Evolutionary conservation across 495 filamentous ascomycete genomes (phyloP).

Genomic region (Aspergillus haitiensis): DNA sequence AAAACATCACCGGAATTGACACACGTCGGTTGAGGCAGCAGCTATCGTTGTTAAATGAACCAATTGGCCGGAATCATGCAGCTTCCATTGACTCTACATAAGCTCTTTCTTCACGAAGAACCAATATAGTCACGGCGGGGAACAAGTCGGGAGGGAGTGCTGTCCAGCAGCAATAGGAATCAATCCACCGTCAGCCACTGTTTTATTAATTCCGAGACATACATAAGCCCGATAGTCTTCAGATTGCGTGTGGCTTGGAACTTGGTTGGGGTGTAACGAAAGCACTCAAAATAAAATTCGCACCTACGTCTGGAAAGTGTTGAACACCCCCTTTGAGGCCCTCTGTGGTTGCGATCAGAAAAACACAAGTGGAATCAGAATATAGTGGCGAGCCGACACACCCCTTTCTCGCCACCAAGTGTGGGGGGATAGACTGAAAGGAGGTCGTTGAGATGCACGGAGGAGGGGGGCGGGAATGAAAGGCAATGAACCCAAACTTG

Average conservation of each 20-base stretch:
- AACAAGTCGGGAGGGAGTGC: slow-evolving; percentile 19
- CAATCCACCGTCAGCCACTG: slow-evolving; percentile 13
- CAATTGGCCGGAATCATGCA: slow-evolving; percentile 4
- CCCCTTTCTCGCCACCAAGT: background rate
- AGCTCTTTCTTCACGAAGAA: background rate
- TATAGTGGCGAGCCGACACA: background rate
- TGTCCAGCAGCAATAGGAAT: slow-evolving; percentile 28
- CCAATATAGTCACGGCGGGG: background rate
- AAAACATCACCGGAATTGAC: slow-evolving; percentile 12
- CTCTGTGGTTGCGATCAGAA: background rate
- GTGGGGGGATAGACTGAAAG: background rate
- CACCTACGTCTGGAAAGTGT: slow-evolving; percentile 13
- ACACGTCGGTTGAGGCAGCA: slow-evolving; percentile 9
- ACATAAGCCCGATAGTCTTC: slow-evolving; percentile 10
- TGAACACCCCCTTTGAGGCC: slow-evolving; percentile 1
- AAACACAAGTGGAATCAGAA: background rate
- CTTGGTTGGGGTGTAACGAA: slow-evolving; percentile 9
- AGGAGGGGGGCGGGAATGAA: background rate
- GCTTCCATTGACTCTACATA: slow-evolving; percentile 19
- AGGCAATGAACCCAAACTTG: background rate
- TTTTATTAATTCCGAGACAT: slow-evolving; percentile 11
- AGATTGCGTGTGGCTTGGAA: background rate
- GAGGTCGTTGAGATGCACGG: background rate
- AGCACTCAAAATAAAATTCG: slow-evolving; percentile 8
- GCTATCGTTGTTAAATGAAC: slow-evolving; percentile 7